Conservation (phyloP, 345 rosid genomes). For the Populus nigra region DNA sequence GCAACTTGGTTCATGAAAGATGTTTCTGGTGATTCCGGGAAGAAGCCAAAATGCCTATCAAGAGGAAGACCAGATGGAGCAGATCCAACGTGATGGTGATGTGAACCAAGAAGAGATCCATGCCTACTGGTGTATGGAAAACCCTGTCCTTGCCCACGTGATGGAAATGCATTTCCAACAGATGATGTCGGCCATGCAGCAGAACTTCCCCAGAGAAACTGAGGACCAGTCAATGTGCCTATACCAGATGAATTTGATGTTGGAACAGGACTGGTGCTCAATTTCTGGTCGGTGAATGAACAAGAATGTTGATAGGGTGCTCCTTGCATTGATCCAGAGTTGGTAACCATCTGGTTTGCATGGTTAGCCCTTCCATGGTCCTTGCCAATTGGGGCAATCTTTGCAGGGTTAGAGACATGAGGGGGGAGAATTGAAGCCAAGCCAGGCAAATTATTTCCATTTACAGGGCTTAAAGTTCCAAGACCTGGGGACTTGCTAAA, state of each 20-base stretch:
- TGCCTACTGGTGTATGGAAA: constrained; percentile 45
- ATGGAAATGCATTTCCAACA: constrained; percentile 52
- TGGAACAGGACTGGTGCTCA: constrained; percentile 42
- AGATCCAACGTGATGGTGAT: constrained; percentile 77
- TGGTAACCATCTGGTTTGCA: constrained; percentile 39
- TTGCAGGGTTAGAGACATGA: constrained; percentile 31
- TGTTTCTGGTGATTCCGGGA: constrained; percentile 68
- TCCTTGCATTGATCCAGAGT: constrained; percentile 37
- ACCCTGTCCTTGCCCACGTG: constrained; percentile 45
- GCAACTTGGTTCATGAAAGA: constrained; percentile 59
- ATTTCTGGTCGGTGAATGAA: constrained; percentile 52
- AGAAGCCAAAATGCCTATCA: constrained; percentile 75
- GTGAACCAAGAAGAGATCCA: constrained; percentile 48
- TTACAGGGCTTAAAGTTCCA: constrained; percentile 44
- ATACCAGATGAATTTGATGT: constrained; percentile 48
- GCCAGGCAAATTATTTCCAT: constrained; percentile 52
- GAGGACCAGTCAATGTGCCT: constrained; percentile 63
- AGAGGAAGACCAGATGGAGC: constrained; percentile 85
- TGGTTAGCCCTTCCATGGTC: constrained; percentile 41
- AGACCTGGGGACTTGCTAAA: constrained; percentile 44
- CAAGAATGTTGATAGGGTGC: constrained; percentile 43
- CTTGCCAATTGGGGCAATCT: constrained; percentile 38
- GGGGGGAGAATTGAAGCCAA: constrained; percentile 49
- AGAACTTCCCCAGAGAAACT: constrained; percentile 91
- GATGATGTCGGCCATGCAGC: constrained; percentile 67